phyloP scores from a whole-genome alignment of 208 protist species.

The Jaenimonas drosophilae region DNA sequence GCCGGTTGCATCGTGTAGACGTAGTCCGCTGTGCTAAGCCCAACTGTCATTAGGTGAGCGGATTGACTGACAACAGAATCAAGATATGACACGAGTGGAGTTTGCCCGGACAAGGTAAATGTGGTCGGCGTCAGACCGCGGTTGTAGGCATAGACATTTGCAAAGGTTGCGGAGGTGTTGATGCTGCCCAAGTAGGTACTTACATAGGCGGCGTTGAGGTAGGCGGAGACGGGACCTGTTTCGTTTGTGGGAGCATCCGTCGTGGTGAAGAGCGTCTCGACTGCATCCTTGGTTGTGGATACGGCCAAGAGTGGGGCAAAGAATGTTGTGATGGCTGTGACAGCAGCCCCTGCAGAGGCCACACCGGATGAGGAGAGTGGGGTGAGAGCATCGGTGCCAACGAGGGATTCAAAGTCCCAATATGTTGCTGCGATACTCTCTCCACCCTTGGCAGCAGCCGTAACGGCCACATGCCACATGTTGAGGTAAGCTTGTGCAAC shows the following conservation, averaged over 20 bases:
- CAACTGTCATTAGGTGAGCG: too few relatives aligned
- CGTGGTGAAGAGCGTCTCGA: background rate
- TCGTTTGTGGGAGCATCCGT: background rate
- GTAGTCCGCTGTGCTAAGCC: too few relatives aligned
- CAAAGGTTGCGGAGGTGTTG: background rate
- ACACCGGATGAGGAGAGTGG: background rate
- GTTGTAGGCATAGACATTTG: conserved; percentile 2
- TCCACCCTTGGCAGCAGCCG: background rate
- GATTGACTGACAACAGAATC: background rate
- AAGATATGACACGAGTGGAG: background rate
- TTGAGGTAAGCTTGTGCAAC: background rate
- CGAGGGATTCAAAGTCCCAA: background rate
- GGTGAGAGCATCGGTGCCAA: background rate
- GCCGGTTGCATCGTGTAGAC: background rate
- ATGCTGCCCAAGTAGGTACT: background rate
- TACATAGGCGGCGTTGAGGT: background rate
- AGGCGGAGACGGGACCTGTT: background rate
- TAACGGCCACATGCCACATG: background rate
- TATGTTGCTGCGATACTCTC: background rate
- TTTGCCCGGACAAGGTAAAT: background rate
- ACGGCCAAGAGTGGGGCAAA: background rate
- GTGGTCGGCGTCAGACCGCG: background rate
- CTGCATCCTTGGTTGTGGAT: background rate
- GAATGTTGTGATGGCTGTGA: background rate
- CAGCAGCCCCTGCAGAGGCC: background rate